Base-by-base conservation (phyloP, 768 basidiomycete genomes). In the Coprinopsis marcescibilis region DNA sequence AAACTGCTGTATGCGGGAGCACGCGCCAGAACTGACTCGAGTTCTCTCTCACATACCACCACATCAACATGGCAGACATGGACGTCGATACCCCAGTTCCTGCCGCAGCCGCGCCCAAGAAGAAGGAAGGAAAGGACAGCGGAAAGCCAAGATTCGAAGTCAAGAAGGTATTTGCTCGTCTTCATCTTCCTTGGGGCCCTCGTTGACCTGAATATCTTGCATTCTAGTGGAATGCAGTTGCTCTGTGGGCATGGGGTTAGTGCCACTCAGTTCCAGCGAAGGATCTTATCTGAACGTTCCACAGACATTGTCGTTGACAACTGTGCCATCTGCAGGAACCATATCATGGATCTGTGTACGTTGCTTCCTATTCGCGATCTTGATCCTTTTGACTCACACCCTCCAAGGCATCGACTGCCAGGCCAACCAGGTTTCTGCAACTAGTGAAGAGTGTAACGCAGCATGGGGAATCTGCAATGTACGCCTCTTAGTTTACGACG, bases 381-480 rank as follows among this genome's bases (percentile, higher is more conserved):
- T 30, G 38, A 41, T 55, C 17, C 44, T 47, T n/a, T n/a, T n/a
- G 32, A 4, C 32, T 25, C 48, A 46, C 41, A 32, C 38, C 37
- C 24, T 32, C 20, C n/a, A 27, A 99, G 95, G 96, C 72, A 99
- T 99, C 64, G 96, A 99, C 63, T 99, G 96, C 65, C 96, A 99
- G 65, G 96, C 96, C 35, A 98, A 99, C 65, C 96, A 98, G 63
- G 89, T 94, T 3, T 96, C 93, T 21, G 90, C 94, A 12, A 92
- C 92, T 6, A 91, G 85, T 56, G 95, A 98, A 58, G 95, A 95
- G 61, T 94, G 92, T 60, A 97, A 95, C 47, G 94, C 94, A 2
- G 95, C 95, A 2, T 99, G 96, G 96, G 96, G 96, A 40, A 93
- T 95, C 40, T 99, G 96, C 66, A 99, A 99, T 64, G 95, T 95